phyloP scores from a whole-genome alignment of 176 grass and related monocot genomes.

The Melocanna baccifera region DNA sequence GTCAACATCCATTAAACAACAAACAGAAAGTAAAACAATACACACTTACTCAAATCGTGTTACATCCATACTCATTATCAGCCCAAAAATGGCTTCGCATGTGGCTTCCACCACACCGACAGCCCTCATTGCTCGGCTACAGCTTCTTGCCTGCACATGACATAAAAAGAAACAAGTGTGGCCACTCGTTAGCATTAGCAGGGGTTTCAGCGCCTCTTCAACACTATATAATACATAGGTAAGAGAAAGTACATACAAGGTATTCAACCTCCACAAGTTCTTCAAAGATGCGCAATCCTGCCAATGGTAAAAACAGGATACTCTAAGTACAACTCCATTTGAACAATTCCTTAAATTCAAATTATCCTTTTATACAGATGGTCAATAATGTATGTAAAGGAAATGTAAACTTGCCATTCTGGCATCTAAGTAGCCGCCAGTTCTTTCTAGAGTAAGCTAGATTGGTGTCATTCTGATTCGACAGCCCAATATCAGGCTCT shows the following conservation, averaged over 20 bases:
- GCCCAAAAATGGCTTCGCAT: slow-evolving; percentile 93
- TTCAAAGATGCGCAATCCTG: slow-evolving; percentile 96
- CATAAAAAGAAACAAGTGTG: slow-evolving; percentile 8
- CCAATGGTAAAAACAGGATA: slow-evolving; percentile 19
- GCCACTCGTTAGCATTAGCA: slow-evolving; percentile 21
- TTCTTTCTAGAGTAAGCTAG: slow-evolving; percentile 72
- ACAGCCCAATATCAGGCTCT: slow-evolving; percentile 64
- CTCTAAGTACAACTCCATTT: not conserved
- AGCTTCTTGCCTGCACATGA: slow-evolving; percentile 80
- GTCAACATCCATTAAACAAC: slow-evolving; percentile 18
- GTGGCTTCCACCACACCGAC: slow-evolving; percentile 89
- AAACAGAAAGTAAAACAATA: slow-evolving; percentile 10
- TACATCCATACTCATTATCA: slow-evolving; percentile 96
- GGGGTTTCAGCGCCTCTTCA: slow-evolving; percentile 10
- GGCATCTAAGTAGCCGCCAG: slow-evolving; percentile 90
- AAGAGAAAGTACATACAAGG: slow-evolving; percentile 56
- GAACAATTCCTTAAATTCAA: not conserved
- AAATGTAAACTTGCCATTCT: slow-evolving; percentile 71
- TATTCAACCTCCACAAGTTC: slow-evolving; percentile 86
- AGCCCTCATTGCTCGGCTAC: slow-evolving; percentile 87
- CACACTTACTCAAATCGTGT: slow-evolving; percentile 83
- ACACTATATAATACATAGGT: not conserved
- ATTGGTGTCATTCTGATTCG: slow-evolving; percentile 53
- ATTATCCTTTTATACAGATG: not conserved
- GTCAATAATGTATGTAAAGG: not conserved